Base-by-base conservation (phyloP, 345 rosid species). In the Dipteronia sinensis region DNA sequence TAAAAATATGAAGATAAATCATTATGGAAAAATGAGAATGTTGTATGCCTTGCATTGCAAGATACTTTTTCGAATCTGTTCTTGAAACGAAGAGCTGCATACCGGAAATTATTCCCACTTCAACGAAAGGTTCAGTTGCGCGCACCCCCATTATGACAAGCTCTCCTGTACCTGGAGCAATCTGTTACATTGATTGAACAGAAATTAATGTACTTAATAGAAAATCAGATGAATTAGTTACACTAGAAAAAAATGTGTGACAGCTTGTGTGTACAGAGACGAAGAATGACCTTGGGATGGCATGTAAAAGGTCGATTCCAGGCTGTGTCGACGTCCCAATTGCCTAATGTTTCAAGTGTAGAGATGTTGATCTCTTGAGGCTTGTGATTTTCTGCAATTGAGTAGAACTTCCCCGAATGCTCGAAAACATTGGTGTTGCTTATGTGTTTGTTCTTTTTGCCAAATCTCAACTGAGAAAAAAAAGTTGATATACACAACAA, bases 221-320 rank as follows among this genome's bases (percentile, higher is more conserved):
- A 31, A 31, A 6, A 31, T 31, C 38, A 31, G 3, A 31, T 31
- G 27, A 27, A 27, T 27, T 27, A 27, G 1, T 27, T 27, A 27
- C 1, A 27, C 1, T 27, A 27, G 27, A 27, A 27, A 1, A 27
- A 27, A 27, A 27, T 27, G 27, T 27, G 27, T 27, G 27, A 27
- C 27, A 27, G 27, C 27, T 27, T 27, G 1, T 27, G 27, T 27
- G 27, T 27, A 27, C 27, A 27, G 1, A 27, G 27, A 1, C 1
- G 27, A 27, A 27, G 27, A 27, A 27, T 27, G 31, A 88, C 91
- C 89, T 88, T 88, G 10, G 89, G 89, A 72, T 86, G 89, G 58
- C 83, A 69, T 0, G 86, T 86, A 46, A 86, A 88, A 10, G 88
- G 87, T 10, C 86, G 76, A 22, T 51, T 67, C 91, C 91, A 85